A percentile compares a stretch with the other conserved stretches of the same genome.
Evolutionary conservation across 768 basidiomycete species (phyloP).

Genomic region (Leccinellum luteum): DNA sequence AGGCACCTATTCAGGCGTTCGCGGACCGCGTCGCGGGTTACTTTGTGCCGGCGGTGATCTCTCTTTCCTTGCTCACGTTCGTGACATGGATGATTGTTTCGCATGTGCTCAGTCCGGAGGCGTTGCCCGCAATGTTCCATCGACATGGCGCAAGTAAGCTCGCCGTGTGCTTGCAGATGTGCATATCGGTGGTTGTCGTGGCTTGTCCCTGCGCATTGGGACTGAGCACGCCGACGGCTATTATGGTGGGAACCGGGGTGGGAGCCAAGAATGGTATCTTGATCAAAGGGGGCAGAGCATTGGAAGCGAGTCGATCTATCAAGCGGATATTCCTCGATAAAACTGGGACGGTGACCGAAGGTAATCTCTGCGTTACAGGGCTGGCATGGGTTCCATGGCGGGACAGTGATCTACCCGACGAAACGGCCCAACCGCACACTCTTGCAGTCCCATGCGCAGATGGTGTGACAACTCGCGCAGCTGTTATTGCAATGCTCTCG

Average conservation of each 20-base stretch:
- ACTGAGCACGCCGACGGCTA: constrained; percentile 93
- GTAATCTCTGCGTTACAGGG: constrained; percentile 82
- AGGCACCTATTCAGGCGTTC: constrained; percentile 97
- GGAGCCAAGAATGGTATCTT: constrained; percentile 96
- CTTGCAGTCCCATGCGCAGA: constrained; percentile 46
- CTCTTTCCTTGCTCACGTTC: constrained; percentile 80
- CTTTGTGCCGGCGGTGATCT: constrained; percentile 91
- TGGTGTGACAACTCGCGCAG: constrained; percentile 54
- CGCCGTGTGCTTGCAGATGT: constrained; percentile 92
- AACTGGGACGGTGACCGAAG: constrained; percentile 95
- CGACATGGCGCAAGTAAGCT: constrained; percentile 80
- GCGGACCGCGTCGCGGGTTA: constrained; percentile 92
- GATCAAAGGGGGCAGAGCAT: constrained; percentile 94
- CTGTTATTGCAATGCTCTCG: constrained; percentile 77
- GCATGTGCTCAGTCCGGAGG: constrained; percentile 48
- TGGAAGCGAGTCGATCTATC: constrained; percentile 86
- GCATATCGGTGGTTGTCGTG: constrained; percentile 96
- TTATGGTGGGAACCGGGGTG: constrained; percentile 98
- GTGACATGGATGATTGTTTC: constrained; percentile 78
- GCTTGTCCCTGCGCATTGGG: constrained; percentile 98
- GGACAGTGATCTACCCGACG: constrained; percentile 21
- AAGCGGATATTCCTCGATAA: constrained; percentile 90
- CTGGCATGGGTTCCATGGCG: constrained; percentile 66
- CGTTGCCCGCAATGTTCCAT: constrained; percentile 82
- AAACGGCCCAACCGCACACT: constrained; percentile 5